A percentile compares a stretch with the other conserved stretches of the same genome.
phyloP scores from a whole-genome alignment of 139 green algal genomes.

The Penium margaritaceum region DNA sequence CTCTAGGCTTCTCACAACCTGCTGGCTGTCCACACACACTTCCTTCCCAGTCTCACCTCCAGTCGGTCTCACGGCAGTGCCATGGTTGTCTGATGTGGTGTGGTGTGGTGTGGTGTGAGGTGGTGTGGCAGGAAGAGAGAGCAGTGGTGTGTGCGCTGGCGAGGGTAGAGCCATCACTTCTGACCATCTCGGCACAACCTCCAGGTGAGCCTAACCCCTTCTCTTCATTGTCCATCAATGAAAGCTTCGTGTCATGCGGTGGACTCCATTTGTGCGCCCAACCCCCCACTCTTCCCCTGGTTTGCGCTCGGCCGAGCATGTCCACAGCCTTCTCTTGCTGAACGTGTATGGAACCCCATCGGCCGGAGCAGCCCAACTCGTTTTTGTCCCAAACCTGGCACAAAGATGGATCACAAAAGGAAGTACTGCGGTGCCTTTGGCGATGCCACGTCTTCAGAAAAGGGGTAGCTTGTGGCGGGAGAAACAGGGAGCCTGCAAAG shows the following conservation, averaged over 20 bases:
- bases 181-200: constrained; percentile 35
- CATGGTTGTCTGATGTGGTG: too few species aligned
- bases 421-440: too few species aligned
- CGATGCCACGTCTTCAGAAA: too few species aligned
- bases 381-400: background rate
- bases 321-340: background rate
- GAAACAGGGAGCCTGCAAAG: too few species aligned
- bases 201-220: background rate
- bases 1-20: too few species aligned
- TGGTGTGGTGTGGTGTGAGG: too few species aligned
- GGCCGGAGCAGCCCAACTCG: background rate
- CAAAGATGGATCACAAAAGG: too few species aligned
- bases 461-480: too few species aligned
- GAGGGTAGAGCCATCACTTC: constrained; percentile 60
- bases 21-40: too few species aligned
- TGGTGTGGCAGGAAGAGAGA: constrained; percentile 55
- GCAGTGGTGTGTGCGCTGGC: constrained; percentile 65
- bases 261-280: background rate
- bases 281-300: background rate
- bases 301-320: background rate
- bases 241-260: background rate
- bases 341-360: background rate
- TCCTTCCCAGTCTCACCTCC: too few species aligned
- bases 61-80: too few species aligned
- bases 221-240: background rate